phyloP scores from a whole-genome alignment of 306 rosid species.

The Ochetophila trinervis region DNA sequence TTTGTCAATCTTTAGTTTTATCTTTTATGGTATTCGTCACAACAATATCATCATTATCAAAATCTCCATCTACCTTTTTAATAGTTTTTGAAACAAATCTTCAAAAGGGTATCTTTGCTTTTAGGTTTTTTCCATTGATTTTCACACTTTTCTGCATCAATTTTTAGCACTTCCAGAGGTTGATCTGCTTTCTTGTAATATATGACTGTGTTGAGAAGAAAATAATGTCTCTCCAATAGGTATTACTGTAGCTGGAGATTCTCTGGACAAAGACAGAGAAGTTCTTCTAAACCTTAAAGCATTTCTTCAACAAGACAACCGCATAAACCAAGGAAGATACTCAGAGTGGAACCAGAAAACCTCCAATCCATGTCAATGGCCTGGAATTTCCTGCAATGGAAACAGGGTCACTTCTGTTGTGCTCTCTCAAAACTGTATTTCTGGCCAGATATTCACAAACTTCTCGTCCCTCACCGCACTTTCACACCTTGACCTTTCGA shows the following conservation, averaged over 20 bases:
- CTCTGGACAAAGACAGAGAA: slow-evolving; percentile 14
- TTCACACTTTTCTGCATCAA: no score
- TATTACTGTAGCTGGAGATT: slow-evolving; percentile 9
- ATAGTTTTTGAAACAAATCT: no score
- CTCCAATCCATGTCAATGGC: slow-evolving; percentile 66
- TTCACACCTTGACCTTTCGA: slow-evolving; percentile 65
- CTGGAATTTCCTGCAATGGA: slow-evolving; percentile 47
- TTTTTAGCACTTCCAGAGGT: no score
- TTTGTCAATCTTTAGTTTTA: no score
- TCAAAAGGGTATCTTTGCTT: no score
- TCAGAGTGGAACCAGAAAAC: slow-evolving; percentile 47
- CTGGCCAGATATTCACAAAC: slow-evolving; percentile 55
- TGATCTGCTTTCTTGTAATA: no score
- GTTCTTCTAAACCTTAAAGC: slow-evolving; percentile 9
- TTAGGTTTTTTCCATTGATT: no score
- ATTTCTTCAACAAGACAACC: slow-evolving; percentile 1
- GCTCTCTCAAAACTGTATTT: slow-evolving; percentile 38
- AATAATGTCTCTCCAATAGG: no score
- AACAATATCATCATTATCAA: no score
- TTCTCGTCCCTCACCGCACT: slow-evolving; percentile 69
- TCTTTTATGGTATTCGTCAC: no score
- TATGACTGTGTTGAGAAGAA: no score
- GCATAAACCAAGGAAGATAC: slow-evolving; percentile 56
- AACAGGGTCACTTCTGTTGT: slow-evolving; percentile 49
- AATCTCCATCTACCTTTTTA: no score